Base-by-base conservation (phyloP, 1,284 basidiomycete species). In the Apiotrichum veenhuisii region DNA sequence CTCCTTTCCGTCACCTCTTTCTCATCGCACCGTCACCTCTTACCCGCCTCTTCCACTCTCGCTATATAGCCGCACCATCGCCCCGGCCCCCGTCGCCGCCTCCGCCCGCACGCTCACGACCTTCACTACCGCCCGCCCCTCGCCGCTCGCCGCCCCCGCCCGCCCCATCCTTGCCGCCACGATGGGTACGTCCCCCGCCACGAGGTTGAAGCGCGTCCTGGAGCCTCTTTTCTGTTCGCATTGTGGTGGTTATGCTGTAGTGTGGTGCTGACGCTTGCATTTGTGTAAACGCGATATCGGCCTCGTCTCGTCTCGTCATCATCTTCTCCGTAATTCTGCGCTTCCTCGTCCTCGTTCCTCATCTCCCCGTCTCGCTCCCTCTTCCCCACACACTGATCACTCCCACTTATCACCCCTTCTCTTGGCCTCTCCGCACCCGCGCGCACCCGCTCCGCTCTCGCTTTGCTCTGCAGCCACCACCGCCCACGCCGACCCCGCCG, bases 391-490 rank as follows among this genome's bases (percentile, higher is more conserved):
- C 30, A 30, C 30, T 30, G n/a, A n/a, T n/a, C n/a, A n/a, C n/a
- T n/a, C n/a, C n/a, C n/a, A n/a, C n/a, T n/a, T n/a, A n/a, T n/a
- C n/a, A n/a, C n/a, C n/a, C n/a, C n/a, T n/a, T n/a, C n/a, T n/a
- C n/a, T n/a, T n/a, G n/a, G n/a, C n/a, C n/a, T n/a, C n/a, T n/a
- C n/a, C n/a, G n/a, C n/a, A n/a, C n/a, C n/a, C n/a, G n/a, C n/a
- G n/a, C n/a, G n/a, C 30, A 30, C 30, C 20, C 40, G 1, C 40
- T 78, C 20, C n/a, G 7, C 20, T 1, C n/a, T 10, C 40, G 10
- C 11, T 41, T 20, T 5, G n/a, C 41, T 77, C 82, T 33, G 81
- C 80, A 37, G 77, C 83, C 3, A 78, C 78, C 11, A 72, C 86
- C 52, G 66, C 69, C 26, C 64, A 69, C 30, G 79, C 84, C 52